Evolutionary conservation across 352 stramenopile genomes (phyloP).

Genomic region (Lagenidium giganteum): DNA sequence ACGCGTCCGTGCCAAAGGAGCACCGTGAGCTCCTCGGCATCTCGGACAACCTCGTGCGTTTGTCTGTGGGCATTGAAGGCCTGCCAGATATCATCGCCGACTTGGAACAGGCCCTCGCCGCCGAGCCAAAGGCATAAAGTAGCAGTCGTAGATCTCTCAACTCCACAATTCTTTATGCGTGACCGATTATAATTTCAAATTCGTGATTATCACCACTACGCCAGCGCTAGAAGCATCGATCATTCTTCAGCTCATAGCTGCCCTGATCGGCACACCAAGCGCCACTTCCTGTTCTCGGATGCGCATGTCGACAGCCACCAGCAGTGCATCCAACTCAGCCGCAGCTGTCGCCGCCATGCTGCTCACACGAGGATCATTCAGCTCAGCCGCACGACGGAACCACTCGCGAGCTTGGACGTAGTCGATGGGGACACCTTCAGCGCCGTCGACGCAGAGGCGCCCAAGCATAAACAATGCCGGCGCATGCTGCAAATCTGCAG

Average conservation of each 20-base stretch:
- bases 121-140: constrained; percentile 37
- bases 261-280: constrained; percentile 37
- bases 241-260: no score
- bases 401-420: constrained; percentile 37
- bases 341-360: constrained; percentile 14
- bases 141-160: no score
- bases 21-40: constrained; percentile 88
- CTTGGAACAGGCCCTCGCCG: constrained; percentile 74
- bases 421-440: constrained; percentile 25
- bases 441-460: constrained; percentile 35
- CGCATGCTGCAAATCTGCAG: constrained; percentile 28
- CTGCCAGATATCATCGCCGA: constrained; percentile 89
- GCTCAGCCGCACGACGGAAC: constrained; percentile 27
- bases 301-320: constrained; percentile 33
- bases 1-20: constrained; percentile 88
- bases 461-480: constrained; percentile 49
- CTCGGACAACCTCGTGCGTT: constrained; percentile 90
- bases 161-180: no score
- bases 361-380: constrained; percentile 25
- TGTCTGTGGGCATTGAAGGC: constrained; percentile 91
- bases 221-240: no score
- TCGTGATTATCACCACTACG: no score
- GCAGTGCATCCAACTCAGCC: constrained; percentile 31
- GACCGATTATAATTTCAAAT: no score
- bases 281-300: constrained; percentile 32